Conservation (phyloP, 2,329 filamentous ascomycete genomes). For the Colletotrichum australisinense region DNA sequence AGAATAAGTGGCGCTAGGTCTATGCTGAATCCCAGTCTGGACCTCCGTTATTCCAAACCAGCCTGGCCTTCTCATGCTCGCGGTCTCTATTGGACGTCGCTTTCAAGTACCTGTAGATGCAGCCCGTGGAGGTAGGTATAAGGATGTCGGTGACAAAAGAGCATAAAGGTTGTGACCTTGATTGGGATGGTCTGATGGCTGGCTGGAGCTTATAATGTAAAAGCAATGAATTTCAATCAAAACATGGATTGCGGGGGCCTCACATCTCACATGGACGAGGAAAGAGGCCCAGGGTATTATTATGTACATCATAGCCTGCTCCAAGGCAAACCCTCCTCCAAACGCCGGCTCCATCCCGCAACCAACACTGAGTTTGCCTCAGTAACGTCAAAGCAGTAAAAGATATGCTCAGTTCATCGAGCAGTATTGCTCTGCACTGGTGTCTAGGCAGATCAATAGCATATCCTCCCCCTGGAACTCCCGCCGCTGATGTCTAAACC, state of each 20-base stretch:
- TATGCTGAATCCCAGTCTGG: not conserved
- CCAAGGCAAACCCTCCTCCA: not conserved
- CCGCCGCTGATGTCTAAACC: not conserved
- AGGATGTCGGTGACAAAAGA: not conserved
- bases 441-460: not conserved
- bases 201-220: not conserved
- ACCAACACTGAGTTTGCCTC: not conserved
- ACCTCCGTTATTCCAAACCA: not conserved
- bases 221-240: not conserved
- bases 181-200: not conserved
- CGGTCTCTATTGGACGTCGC: not conserved
- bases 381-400: slow-evolving; percentile 13
- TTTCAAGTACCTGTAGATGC: not conserved
- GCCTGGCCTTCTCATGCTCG: not conserved
- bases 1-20: not conserved
- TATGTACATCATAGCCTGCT: slow-evolving; percentile 18
- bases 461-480: not conserved
- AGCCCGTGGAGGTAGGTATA: not conserved
- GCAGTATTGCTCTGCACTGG: not conserved
- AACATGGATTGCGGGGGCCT: slow-evolving; percentile 31
- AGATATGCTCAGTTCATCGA: not conserved
- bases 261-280: slow-evolving; percentile 33
- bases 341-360: slow-evolving; percentile 13
- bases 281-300: slow-evolving; percentile 36
- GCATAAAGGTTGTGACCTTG: not conserved